Percentiles rank a stretch among this genome's conserved stretches.
Conservation (phyloP, 139 green algal genomes). For the Chlamydomonas sphaeroides region DNA sequence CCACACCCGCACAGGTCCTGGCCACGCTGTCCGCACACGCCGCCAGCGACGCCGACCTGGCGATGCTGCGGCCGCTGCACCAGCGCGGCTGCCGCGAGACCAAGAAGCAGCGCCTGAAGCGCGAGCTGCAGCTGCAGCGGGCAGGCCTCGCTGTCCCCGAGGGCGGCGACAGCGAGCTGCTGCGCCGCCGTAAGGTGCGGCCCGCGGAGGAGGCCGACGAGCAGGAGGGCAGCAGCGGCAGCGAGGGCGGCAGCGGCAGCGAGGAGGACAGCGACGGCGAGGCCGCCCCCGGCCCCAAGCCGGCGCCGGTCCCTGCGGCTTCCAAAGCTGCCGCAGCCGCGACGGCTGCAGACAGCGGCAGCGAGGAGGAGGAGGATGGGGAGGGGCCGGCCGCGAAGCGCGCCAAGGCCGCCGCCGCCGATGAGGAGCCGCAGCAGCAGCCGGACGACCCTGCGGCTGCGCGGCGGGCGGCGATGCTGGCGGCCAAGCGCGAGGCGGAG, state of each 20-base stretch:
- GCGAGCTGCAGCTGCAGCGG: slow-evolving; percentile 69
- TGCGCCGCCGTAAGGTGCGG: not conserved
- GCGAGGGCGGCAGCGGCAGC: not conserved
- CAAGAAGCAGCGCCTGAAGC: slow-evolving; percentile 75
- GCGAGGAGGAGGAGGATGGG: not conserved
- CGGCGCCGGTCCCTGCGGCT: no score
- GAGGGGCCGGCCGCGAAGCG: not conserved
- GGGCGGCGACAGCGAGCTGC: slow-evolving; percentile 1
- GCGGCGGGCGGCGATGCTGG: not conserved
- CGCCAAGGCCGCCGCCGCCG: not conserved
- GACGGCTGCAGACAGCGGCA: not conserved
- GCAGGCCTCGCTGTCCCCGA: slow-evolving; percentile 51
- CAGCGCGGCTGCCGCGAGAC: slow-evolving; percentile 73
- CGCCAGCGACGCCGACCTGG: slow-evolving; percentile 43
- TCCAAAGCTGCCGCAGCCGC: not conserved
- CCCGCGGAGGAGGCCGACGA: not conserved
- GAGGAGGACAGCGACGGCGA: not conserved
- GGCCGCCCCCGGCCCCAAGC: not conserved
- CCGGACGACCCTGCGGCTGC: not conserved
- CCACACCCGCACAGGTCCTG: slow-evolving; percentile 35
- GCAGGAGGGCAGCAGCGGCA: no score
- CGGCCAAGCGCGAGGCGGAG: slow-evolving; percentile 15
- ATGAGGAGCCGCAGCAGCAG: not conserved
- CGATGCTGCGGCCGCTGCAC: slow-evolving; percentile 67
- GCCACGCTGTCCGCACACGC: slow-evolving; percentile 27